Conservation (phyloP, 371 early-diverging fungal genomes). For the Homolaphlyctis polyrhiza region DNA sequence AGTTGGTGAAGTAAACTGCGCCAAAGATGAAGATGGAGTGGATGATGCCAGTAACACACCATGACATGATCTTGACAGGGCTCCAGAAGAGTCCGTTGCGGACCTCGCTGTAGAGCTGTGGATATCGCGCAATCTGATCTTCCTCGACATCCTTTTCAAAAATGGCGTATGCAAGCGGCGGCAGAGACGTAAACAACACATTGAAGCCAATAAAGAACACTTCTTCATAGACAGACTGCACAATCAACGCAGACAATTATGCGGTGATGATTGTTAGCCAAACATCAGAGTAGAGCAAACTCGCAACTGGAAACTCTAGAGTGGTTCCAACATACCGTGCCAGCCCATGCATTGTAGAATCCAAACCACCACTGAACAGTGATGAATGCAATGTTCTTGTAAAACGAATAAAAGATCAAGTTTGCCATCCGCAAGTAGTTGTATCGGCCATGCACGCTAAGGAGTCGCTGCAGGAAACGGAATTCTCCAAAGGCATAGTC, state of each 20-base stretch:
- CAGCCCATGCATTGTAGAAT: constrained; percentile 60
- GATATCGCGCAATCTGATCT: constrained; percentile 90
- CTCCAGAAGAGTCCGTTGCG: constrained; percentile 32
- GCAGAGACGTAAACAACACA: constrained; percentile 68
- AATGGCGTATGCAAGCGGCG: constrained; percentile 70
- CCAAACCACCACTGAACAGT: constrained; percentile 93
- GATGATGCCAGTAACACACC: not conserved
- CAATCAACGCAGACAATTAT: constrained; percentile 37
- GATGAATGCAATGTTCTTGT: constrained; percentile 91
- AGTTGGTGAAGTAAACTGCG: constrained; percentile 22
- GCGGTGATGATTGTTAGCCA: constrained; percentile 38
- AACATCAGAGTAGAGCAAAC: too few relatives aligned
- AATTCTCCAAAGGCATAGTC: constrained; percentile 91
- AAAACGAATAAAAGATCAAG: constrained; percentile 86
- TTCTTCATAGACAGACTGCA: constrained; percentile 40
- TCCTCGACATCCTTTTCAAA: constrained; percentile 88
- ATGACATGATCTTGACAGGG: constrained; percentile 11
- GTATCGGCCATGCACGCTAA: constrained; percentile 78
- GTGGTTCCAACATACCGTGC: too few relatives aligned
- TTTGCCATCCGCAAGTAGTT: constrained; percentile 84
- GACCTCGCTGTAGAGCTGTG: constrained; percentile 95
- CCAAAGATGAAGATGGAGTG: constrained; percentile 23
- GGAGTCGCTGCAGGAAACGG: constrained; percentile 73
- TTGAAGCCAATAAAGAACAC: constrained; percentile 52
- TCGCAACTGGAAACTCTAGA: too few relatives aligned